Evolutionary conservation across 129 eudicot species (phyloP).

Genomic region (Erigeron canadensis): DNA sequence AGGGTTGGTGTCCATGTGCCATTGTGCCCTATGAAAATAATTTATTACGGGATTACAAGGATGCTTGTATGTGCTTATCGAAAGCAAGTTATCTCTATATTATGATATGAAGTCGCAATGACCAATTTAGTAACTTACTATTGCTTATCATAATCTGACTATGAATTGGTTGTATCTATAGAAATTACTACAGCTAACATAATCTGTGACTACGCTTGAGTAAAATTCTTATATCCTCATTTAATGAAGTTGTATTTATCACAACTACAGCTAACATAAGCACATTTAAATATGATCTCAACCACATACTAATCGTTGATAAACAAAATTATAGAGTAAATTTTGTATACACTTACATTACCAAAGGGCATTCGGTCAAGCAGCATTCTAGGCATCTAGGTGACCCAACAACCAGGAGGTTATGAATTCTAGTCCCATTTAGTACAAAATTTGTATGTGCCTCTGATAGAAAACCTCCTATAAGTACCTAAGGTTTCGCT

Average conservation of each 20-base stretch:
- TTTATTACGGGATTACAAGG: background rate
- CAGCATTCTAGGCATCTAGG: too few relatives aligned
- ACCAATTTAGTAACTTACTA: background rate
- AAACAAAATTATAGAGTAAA: constrained; percentile 5
- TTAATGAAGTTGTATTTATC: background rate
- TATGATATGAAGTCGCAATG: background rate
- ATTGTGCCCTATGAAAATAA: background rate
- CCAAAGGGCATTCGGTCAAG: too few relatives aligned
- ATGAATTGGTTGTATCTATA: too few relatives aligned
- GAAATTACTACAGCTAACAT: too few relatives aligned
- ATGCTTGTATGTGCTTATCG: constrained; percentile 3
- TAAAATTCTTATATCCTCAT: background rate
- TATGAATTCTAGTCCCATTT: too few relatives aligned
- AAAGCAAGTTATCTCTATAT: background rate
- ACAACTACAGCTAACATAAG: background rate
- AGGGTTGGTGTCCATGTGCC: constrained; percentile 6
- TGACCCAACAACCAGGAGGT: too few relatives aligned
- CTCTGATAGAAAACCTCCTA: background rate
- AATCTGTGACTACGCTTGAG: too few relatives aligned
- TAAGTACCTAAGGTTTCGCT: background rate
- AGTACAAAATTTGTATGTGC: too few relatives aligned
- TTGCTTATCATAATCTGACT: background rate
- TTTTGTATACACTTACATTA: background rate
- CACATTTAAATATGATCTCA: background rate
- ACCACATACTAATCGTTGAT: background rate